Conservation (phyloP, 164 flowering plant genomes). For the Liquidambar formosana region DNA sequence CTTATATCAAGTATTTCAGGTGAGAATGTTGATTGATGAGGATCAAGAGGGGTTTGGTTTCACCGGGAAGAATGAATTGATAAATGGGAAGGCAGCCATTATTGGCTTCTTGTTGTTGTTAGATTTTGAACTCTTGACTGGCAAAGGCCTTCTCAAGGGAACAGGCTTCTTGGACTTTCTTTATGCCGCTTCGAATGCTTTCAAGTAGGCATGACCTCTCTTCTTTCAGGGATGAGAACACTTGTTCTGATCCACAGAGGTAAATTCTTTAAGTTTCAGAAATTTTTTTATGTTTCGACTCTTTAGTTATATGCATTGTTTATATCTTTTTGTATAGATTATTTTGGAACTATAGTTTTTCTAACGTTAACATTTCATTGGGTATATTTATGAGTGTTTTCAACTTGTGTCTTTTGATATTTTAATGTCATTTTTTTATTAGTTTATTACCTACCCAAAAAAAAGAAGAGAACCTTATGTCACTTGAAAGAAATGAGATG, state of each 20-base stretch:
- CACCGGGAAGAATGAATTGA: conserved; percentile 68
- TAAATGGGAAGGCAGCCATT: conserved; percentile 90
- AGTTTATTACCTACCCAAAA: too few relatives aligned
- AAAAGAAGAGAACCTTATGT: too few relatives aligned
- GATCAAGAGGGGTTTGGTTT: conserved; percentile 75
- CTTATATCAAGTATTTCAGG: conserved; percentile 42
- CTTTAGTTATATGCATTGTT: not conserved
- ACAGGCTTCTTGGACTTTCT: conserved; percentile 94
- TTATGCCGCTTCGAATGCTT: conserved; percentile 55
- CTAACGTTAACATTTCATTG: too few relatives aligned
- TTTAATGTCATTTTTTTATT: too few relatives aligned
- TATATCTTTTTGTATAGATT: not conserved
- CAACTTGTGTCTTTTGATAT: too few relatives aligned
- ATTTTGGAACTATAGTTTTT: too few relatives aligned
- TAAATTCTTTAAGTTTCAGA: not conserved
- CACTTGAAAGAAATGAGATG: too few relatives aligned
- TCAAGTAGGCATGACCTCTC: conserved; percentile 31
- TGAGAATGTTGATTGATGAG: conserved; percentile 90
- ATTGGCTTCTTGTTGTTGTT: conserved; percentile 79
- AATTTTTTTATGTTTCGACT: not conserved
- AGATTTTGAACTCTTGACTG: conserved; percentile 94
- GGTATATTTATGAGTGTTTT: too few relatives aligned
- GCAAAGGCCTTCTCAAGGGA: conserved; percentile 90
- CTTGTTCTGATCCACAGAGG: conserved; percentile 1
- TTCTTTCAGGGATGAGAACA: not conserved